These are phyloP conservation scores for Fraxinus quadrangulata DNA, from an alignment of 257 asterid species.

Conservation along the genomic window DNA sequence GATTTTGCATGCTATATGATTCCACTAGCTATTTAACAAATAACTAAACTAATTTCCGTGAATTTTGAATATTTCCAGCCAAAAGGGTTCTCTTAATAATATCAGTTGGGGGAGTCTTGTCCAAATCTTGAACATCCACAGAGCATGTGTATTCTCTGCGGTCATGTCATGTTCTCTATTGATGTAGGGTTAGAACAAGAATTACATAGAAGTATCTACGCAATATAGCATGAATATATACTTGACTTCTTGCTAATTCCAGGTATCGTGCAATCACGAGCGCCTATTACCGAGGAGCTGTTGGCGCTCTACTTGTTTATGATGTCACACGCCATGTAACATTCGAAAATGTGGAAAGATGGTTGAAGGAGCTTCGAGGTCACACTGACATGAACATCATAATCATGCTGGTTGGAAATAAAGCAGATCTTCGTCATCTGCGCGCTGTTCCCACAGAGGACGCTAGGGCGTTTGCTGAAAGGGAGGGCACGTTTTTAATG, in stretches of 20 bases:
- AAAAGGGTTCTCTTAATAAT: too few relatives aligned
- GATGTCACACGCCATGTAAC: constrained; percentile 53
- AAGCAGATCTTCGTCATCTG: constrained; percentile 50
- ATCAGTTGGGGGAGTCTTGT: too few relatives aligned
- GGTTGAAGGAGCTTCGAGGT: constrained; percentile 53
- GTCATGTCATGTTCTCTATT: too few relatives aligned
- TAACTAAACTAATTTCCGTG: too few relatives aligned
- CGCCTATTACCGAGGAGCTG: constrained; percentile 54
- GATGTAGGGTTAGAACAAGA: too few relatives aligned
- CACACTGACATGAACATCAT: constrained; percentile 48
- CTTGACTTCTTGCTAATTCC: not conserved
- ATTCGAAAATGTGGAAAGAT: constrained; percentile 46
- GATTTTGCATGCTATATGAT: too few relatives aligned
- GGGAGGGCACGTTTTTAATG: constrained; percentile 44
- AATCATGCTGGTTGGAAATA: constrained; percentile 49
- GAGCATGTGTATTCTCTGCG: too few relatives aligned
- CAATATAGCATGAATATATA: not conserved
- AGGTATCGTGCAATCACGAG: constrained; percentile 57
- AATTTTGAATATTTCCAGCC: too few relatives aligned
- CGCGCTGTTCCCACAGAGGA: constrained; percentile 35
- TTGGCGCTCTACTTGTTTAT: constrained; percentile 45
- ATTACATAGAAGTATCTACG: too few relatives aligned
- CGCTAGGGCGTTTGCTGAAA: constrained; percentile 35
- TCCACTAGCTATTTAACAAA: too few relatives aligned
- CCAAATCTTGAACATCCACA: too few relatives aligned